Conservation (phyloP, 75 land plant genomes). For the Adiantum capillusveneris region DNA sequence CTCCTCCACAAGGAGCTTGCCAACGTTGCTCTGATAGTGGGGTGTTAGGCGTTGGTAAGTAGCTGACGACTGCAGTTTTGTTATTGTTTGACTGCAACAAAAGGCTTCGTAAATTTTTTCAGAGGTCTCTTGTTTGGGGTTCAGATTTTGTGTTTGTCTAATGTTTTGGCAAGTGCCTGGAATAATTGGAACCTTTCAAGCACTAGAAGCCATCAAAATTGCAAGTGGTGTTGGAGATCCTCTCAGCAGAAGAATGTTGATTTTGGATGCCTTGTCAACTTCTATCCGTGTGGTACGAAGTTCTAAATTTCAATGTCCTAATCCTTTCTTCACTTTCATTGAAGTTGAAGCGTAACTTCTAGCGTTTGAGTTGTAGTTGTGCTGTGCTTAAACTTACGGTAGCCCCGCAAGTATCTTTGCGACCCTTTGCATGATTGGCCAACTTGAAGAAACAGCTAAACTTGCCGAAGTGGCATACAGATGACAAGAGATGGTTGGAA, state of each 20-base stretch:
- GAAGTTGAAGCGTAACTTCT: too few relatives aligned
- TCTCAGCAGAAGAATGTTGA: constrained; percentile 79
- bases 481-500: too few relatives aligned
- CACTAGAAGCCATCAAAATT: constrained; percentile 89
- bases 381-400: too few relatives aligned
- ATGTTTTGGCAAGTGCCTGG: constrained; percentile 69
- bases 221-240: constrained; percentile 90
- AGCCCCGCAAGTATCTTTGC: too few relatives aligned
- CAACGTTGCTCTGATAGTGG: constrained; percentile 98
- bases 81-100: too few relatives aligned
- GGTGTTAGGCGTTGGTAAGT: constrained; percentile 90
- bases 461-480: too few relatives aligned
- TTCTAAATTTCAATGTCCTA: not conserved
- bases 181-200: constrained; percentile 90
- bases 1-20: constrained; percentile 89
- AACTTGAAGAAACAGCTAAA: too few relatives aligned
- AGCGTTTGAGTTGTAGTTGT: too few relatives aligned
- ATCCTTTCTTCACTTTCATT: not conserved
- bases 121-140: too few relatives aligned
- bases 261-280: constrained; percentile 73
- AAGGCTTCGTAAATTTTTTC: too few relatives aligned
- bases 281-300: constrained; percentile 58
- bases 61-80: too few relatives aligned
- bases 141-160: not conserved
- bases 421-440: too few relatives aligned